Percentiles rank a stretch among this genome's conserved stretches.
Evolutionary conservation across 1,139 yeast species (phyloP).

Genomic region (Yamadazyma kanchanaburiensis): DNA sequence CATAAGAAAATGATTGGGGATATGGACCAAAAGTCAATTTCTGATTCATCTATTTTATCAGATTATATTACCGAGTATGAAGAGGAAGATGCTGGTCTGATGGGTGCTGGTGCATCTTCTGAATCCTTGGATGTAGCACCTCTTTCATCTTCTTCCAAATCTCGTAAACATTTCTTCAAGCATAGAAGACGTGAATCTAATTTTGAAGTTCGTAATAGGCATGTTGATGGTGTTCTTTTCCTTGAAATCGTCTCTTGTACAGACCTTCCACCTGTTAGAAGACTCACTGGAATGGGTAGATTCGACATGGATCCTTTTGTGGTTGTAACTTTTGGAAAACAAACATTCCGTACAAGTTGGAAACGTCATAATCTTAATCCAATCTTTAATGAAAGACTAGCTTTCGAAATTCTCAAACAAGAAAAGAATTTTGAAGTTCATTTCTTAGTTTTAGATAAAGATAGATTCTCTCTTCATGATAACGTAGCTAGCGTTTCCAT

Average conservation of each 20-base stretch:
- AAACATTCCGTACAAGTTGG: conserved; percentile 84
- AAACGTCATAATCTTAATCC: conserved; percentile 83
- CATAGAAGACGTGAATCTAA: conserved; percentile 11
- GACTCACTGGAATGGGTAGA: conserved; percentile 57
- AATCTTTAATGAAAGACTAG: conserved; percentile 72
- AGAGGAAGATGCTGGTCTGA: conserved; percentile 6
- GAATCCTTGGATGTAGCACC: not conserved
- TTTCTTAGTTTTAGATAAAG: conserved; percentile 79
- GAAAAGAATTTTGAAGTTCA: conserved; percentile 65
- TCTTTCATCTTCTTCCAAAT: not conserved
- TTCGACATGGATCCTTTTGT: conserved; percentile 98
- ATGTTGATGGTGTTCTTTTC: conserved; percentile 69
- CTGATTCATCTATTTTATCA: conserved; percentile 18
- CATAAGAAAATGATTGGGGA: conserved; percentile 10
- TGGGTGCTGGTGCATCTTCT: conserved; percentile 1
- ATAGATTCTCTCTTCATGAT: conserved; percentile 78
- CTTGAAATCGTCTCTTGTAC: conserved; percentile 71
- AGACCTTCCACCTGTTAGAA: conserved; percentile 65
- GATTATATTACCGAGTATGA: conserved; percentile 8
- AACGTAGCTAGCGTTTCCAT: conserved; percentile 66
- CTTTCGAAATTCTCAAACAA: conserved; percentile 69
- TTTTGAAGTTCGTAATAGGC: conserved; percentile 36
- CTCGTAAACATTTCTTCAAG: conserved; percentile 5
- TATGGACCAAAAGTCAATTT: conserved; percentile 15
- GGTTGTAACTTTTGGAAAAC: conserved; percentile 85